Percentiles rank a stretch among this genome's conserved stretches.
Evolutionary conservation across 2,329 filamentous ascomycete species (phyloP).

Genomic region (Talaromyces piceae): DNA sequence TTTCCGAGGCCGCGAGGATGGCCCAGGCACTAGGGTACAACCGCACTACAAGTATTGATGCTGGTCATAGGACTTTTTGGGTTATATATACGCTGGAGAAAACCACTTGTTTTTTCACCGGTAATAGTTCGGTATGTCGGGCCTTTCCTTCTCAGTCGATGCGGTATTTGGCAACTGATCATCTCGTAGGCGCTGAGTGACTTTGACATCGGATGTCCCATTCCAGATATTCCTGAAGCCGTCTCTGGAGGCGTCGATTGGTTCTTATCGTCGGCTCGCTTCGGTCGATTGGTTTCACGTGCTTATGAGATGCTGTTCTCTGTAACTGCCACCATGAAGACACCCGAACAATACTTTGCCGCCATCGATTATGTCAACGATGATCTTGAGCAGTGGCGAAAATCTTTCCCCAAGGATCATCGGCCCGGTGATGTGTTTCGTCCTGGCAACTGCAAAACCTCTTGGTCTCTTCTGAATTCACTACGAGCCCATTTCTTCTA

Average conservation of each 20-base stretch:
- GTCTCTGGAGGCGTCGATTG: constrained; percentile 28
- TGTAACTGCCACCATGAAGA: constrained; percentile 22
- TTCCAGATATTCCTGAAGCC: constrained; percentile 27
- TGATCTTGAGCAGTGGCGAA: constrained; percentile 26
- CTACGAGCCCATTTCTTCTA: constrained; percentile 26
- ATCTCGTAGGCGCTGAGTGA: constrained; percentile 27
- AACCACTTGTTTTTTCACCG: constrained; percentile 22
- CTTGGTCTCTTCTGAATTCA: constrained; percentile 14
- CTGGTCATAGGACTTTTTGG: constrained; percentile 30
- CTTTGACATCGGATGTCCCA: constrained; percentile 30
- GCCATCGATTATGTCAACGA: constrained; percentile 18
- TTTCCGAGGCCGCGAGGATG: constrained; percentile 30
- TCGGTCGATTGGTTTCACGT: constrained; percentile 26
- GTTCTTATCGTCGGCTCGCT: constrained; percentile 25
- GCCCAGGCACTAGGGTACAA: constrained; percentile 25
- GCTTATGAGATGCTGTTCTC: constrained; percentile 31
- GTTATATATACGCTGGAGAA: constrained; percentile 37
- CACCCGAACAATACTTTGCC: constrained; percentile 10
- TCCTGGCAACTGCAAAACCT: constrained; percentile 11
- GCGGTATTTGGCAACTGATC: neutral
- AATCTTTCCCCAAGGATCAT: constrained; percentile 22
- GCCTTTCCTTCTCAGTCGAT: neutral
- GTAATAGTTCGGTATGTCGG: constrained; percentile 25
- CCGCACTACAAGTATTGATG: constrained; percentile 14
- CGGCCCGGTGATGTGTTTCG: constrained; percentile 19